Conservation (phyloP, 192 early-diverging fungal species). For the Anaeromyces robustus region DNA sequence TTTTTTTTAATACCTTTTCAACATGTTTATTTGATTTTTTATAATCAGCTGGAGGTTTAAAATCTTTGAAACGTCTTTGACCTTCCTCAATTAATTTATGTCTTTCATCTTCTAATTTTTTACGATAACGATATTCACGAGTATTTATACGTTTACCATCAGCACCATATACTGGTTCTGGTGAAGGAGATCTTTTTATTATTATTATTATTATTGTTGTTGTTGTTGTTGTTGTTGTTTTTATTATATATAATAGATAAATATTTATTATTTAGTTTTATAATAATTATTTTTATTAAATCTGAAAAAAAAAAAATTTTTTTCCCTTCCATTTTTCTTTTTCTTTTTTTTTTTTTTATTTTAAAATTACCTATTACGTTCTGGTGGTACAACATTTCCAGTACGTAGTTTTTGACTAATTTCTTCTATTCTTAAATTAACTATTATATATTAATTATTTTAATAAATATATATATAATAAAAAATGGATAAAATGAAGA, state of each 20-base stretch:
- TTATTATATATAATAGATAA: background rate
- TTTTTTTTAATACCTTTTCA: slow-evolving; percentile 54
- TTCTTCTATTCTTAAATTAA: slow-evolving; percentile 82
- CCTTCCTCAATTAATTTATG: slow-evolving; percentile 71
- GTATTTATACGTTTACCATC: slow-evolving; percentile 95
- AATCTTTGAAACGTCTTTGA: slow-evolving; percentile 55
- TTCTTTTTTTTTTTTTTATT: no score
- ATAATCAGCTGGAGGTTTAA: slow-evolving; percentile 84
- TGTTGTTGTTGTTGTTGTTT: background rate
- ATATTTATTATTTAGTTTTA: background rate
- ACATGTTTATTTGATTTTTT: slow-evolving; percentile 58
- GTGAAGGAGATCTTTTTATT: slow-evolving; percentile 74
- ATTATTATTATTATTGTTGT: background rate
- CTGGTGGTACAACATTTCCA: slow-evolving; percentile 71
- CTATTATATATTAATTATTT: no score
- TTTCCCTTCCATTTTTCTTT: no score
- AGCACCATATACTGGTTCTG: slow-evolving; percentile 76
- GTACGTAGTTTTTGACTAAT: slow-evolving; percentile 62
- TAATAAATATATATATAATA: no score
- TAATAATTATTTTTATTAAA: no score
- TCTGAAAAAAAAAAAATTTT: no score
- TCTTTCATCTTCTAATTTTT: slow-evolving; percentile 85
- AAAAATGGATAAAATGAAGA: background rate
- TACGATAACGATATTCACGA: slow-evolving; percentile 76
- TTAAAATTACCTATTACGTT: slow-evolving; percentile 52